Conservation (phyloP, 1,284 basidiomycete genomes). For the Cystobasidium sp. region DNA sequence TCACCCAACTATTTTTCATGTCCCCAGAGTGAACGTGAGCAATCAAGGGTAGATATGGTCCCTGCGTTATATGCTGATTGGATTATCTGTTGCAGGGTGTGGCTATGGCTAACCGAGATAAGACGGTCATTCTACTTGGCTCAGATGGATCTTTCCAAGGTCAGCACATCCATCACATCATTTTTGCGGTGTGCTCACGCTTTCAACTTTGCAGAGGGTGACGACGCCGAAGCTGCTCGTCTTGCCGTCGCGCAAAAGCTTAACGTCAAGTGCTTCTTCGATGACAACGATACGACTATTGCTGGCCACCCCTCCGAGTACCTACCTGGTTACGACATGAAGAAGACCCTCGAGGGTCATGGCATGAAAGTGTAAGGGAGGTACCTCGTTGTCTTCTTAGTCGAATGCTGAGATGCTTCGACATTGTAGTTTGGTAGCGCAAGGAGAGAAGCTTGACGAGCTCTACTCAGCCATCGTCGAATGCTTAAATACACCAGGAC, state of each 20-base stretch:
- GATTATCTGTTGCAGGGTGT: slow-evolving; percentile 69
- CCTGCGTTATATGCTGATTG: too few species aligned
- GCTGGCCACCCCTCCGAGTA: slow-evolving; percentile 73
- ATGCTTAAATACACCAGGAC: slow-evolving; percentile 68
- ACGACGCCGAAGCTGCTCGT: slow-evolving; percentile 83
- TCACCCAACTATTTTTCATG: too few species aligned
- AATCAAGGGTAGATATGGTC: too few species aligned
- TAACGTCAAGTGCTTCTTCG: slow-evolving; percentile 80
- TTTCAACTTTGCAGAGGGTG: slow-evolving; percentile 64
- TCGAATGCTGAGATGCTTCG: not conserved
- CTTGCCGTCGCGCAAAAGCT: slow-evolving; percentile 77
- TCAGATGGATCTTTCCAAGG: slow-evolving; percentile 82
- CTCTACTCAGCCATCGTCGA: slow-evolving; percentile 70
- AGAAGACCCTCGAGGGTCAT: slow-evolving; percentile 74
- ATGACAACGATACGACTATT: slow-evolving; percentile 83
- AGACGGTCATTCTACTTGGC: slow-evolving; percentile 76
- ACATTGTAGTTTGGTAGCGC: slow-evolving; percentile 60
- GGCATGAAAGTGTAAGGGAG: slow-evolving; percentile 67
- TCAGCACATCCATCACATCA: not conserved
- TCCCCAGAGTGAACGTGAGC: too few species aligned
- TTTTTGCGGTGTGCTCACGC: not conserved
- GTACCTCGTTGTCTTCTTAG: not conserved
- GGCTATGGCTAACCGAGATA: slow-evolving; percentile 73
- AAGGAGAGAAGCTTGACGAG: slow-evolving; percentile 76
- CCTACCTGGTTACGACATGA: slow-evolving; percentile 72